Conservation (phyloP, 345 rosid species). For the Salix suchowensis region DNA sequence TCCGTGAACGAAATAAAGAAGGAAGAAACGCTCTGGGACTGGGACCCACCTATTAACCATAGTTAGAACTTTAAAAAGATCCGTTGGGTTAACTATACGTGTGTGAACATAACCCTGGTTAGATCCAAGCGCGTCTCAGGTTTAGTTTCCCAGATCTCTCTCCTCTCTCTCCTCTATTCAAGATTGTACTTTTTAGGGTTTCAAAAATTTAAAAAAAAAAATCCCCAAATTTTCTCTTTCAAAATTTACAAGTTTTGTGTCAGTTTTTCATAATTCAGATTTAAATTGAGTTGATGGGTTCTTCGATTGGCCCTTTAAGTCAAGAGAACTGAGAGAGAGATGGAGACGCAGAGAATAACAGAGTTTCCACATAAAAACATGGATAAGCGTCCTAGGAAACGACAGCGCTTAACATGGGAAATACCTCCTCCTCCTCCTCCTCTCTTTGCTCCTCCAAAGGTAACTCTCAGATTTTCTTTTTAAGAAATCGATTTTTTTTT, state of each 20-base stretch:
- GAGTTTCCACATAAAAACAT: slow-evolving; percentile 53
- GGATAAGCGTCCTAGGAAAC: slow-evolving; percentile 72
- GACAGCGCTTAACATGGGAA: slow-evolving; percentile 73
- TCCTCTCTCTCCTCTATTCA: neutral
- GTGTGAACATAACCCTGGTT: slow-evolving; percentile 1
- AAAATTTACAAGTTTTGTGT: neutral
- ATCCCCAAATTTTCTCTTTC: neutral
- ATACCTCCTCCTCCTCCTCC: slow-evolving; percentile 53
- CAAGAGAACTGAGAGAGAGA: neutral
- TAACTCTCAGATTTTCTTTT: slow-evolving; percentile 32
- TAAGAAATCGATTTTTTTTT: neutral
- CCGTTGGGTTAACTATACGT: neutral
- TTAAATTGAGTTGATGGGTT: neutral
- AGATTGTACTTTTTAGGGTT: neutral
- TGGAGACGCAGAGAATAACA: slow-evolving; percentile 64
- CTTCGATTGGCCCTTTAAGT: neutral
- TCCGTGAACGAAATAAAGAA: neutral
- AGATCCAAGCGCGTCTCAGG: neutral
- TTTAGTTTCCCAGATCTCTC: neutral
- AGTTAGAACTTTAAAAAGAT: neutral
- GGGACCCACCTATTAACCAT: neutral
- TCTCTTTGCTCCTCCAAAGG: slow-evolving; percentile 42
- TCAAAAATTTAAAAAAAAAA: neutral
- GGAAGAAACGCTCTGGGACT: neutral
- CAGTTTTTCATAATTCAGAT: neutral